These are phyloP conservation scores for Pyrus hybrid DNA, from an alignment of 331 rosid genomes.

Conservation along the genomic window DNA sequence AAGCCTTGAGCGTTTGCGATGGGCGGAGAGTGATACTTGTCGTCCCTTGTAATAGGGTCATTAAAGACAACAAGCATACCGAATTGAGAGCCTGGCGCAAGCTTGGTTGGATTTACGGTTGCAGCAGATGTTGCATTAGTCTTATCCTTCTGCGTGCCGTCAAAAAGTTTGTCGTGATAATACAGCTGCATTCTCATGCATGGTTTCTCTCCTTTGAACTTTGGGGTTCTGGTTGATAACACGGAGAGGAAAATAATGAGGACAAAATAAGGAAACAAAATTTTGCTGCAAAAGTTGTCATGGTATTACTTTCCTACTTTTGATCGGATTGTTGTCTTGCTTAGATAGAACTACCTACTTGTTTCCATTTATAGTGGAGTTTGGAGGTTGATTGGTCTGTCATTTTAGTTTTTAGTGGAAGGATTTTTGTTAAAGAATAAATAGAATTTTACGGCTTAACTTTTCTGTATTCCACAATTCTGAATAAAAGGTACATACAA, in stretches of 20 bases:
- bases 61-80: constrained; percentile 31
- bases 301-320: neutral
- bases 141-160: neutral
- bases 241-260: constrained; percentile 1
- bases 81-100: neutral
- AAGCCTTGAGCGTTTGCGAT: constrained; percentile 32
- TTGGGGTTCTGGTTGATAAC: neutral
- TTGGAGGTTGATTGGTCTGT: neutral
- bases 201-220: constrained; percentile 12
- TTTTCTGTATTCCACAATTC: too few species aligned
- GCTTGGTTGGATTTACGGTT: constrained; percentile 3
- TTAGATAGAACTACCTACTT: neutral
- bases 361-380: neutral
- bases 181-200: constrained; percentile 31
- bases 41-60: constrained; percentile 23
- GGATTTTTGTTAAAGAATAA: neutral
- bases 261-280: neutral
- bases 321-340: neutral
- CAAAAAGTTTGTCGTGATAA: constrained; percentile 30
- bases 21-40: constrained; percentile 7
- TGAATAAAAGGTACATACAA: too few species aligned
- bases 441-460: too few species aligned
- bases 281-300: neutral
- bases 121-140: constrained; percentile 22
- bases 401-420: neutral